Conservation (phyloP, 768 basidiomycete species). For the Boletus tomentosulus region DNA sequence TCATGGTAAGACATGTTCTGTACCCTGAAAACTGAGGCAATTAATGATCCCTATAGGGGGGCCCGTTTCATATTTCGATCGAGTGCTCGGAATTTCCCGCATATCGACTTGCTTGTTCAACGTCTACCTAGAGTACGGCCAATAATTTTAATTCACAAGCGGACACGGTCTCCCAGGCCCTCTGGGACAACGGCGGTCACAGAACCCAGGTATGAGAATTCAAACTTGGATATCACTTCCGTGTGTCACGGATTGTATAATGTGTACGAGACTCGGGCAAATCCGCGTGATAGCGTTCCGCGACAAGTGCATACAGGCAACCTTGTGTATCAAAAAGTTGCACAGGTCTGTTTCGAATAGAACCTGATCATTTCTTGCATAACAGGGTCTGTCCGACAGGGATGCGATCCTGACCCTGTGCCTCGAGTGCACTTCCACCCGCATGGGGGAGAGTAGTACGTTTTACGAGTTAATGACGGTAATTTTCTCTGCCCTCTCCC, state of each 20-base stretch:
- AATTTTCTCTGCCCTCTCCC: constrained; percentile 3
- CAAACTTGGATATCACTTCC: constrained; percentile 16
- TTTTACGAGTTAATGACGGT: constrained; percentile 14
- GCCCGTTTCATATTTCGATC: constrained; percentile 39
- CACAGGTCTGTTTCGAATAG: constrained; percentile 30
- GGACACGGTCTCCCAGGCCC: constrained; percentile 26
- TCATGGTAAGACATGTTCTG: constrained; percentile 37
- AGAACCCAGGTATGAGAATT: constrained; percentile 8
- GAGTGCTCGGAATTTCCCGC: constrained; percentile 40
- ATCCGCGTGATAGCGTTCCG: constrained; percentile 23
- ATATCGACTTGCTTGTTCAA: constrained; percentile 15
- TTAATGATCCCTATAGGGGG: constrained; percentile 20
- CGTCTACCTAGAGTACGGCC: not conserved
- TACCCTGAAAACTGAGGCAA: constrained; percentile 14
- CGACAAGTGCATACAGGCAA: constrained; percentile 31
- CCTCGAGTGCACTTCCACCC: constrained; percentile 26
- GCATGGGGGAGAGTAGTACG: constrained; percentile 35
- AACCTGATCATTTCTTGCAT: constrained; percentile 12
- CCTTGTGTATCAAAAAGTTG: constrained; percentile 33
- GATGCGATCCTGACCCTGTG: constrained; percentile 27
- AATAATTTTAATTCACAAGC: constrained; percentile 12
- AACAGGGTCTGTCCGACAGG: not conserved
- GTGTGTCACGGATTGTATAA: constrained; percentile 23
- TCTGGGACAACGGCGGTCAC: constrained; percentile 21
- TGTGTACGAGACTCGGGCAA: constrained; percentile 24